phyloP scores from a whole-genome alignment of 352 stramenopile genomes.

The Pythium dissotocum region DNA sequence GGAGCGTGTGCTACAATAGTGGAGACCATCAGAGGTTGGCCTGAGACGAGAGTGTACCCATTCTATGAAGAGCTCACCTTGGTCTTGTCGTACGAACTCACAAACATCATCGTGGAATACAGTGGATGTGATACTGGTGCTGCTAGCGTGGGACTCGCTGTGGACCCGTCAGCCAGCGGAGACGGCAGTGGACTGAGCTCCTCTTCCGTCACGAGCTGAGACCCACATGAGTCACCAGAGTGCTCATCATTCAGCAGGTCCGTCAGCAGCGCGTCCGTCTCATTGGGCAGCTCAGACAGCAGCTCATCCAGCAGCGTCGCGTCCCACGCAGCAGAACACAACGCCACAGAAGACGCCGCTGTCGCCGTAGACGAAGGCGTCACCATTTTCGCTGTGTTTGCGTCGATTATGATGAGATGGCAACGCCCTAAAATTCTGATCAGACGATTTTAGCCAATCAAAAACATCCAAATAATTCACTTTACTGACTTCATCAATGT shows the following conservation, averaged over 20 bases:
- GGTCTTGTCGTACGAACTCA: not conserved
- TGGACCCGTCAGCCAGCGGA: too few species aligned
- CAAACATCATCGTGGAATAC: too few species aligned
- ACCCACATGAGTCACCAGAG: too few species aligned
- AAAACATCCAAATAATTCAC: not conserved
- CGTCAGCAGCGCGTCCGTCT: not conserved
- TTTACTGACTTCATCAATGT: not conserved
- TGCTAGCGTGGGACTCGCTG: not conserved
- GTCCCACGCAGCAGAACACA: not conserved
- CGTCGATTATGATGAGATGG: not conserved
- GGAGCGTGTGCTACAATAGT: too few species aligned
- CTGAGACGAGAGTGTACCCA: too few species aligned
- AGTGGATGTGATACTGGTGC: not conserved
- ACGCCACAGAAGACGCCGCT: not conserved
- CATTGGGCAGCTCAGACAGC: not conserved
- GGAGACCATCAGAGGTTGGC: too few species aligned
- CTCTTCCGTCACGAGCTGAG: not conserved
- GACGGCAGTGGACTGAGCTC: not conserved
- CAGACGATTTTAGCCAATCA: not conserved
- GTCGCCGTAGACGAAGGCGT: not conserved
- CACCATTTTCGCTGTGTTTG: not conserved
- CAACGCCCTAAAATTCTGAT: too few species aligned
- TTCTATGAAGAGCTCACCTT: not conserved
- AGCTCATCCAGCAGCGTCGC: conserved; percentile 7
- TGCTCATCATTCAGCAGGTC: not conserved